phyloP scores from a whole-genome alignment of 805 yeast species.

The Barnettozyma siamensis region DNA sequence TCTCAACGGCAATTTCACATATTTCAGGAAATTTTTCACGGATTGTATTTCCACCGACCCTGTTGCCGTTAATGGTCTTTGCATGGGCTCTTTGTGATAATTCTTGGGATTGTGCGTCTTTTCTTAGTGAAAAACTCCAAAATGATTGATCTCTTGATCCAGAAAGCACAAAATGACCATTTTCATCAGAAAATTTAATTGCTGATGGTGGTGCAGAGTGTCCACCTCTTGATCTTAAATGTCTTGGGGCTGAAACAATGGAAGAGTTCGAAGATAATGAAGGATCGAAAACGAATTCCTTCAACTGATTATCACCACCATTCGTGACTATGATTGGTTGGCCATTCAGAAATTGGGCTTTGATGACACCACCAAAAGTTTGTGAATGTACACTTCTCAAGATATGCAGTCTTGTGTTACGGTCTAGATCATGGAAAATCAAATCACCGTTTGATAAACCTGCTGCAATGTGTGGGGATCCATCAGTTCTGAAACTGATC shows the following conservation, averaged over 20 bases:
- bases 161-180: slow-evolving; percentile 78
- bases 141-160: slow-evolving; percentile 82
- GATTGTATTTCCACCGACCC: slow-evolving; percentile 52
- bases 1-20: slow-evolving; percentile 61
- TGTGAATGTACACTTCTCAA: slow-evolving; percentile 70
- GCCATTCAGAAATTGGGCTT: slow-evolving; percentile 73
- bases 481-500: slow-evolving; percentile 88
- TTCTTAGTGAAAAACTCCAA: slow-evolving; percentile 89
- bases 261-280: slow-evolving; percentile 51
- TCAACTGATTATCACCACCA: slow-evolving; percentile 86
- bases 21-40: slow-evolving; percentile 77
- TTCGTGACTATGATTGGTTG: slow-evolving; percentile 86
- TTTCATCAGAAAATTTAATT: slow-evolving; percentile 70
- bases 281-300: slow-evolving; percentile 93
- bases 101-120: slow-evolving; percentile 95
- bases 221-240: slow-evolving; percentile 93
- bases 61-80: slow-evolving; percentile 34
- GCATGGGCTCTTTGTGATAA: slow-evolving; percentile 68
- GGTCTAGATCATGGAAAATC: slow-evolving; percentile 75
- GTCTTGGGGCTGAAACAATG: slow-evolving; percentile 84
- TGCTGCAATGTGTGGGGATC: slow-evolving; percentile 73
- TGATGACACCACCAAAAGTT: slow-evolving; percentile 69
- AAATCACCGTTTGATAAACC: slow-evolving; percentile 79
- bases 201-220: slow-evolving; percentile 85
- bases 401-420: slow-evolving; percentile 67